Evolutionary conservation across 257 asterid genomes (phyloP).

Genomic region (Fraxinus excelsior): DNA sequence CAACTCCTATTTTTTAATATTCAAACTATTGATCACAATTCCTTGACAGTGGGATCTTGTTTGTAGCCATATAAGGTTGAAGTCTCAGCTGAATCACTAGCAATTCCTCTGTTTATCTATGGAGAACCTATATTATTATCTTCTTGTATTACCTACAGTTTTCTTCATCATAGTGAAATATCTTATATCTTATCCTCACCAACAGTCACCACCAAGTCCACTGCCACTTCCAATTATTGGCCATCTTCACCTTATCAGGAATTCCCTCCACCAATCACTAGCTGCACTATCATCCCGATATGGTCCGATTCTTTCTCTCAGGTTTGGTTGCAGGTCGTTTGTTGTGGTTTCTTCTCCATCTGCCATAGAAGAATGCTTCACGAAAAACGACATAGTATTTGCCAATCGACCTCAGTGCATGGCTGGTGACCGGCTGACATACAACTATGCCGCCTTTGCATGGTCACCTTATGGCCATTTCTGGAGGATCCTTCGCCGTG

Average conservation of each 20-base stretch:
- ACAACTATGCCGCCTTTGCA: slow-evolving; percentile 14
- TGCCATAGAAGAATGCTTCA: slow-evolving; percentile 37
- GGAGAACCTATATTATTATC: background rate
- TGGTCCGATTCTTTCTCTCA: slow-evolving; percentile 32
- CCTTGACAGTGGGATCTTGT: too few relatives aligned
- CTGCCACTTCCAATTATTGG: slow-evolving; percentile 33
- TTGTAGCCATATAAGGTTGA: too few relatives aligned
- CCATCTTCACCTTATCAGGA: slow-evolving; percentile 33
- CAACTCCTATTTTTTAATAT: too few relatives aligned
- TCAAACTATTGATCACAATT: too few relatives aligned
- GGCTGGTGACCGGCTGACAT: slow-evolving; percentile 21
- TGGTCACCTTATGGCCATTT: slow-evolving; percentile 33
- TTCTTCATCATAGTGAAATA: background rate
- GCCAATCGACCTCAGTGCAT: slow-evolving; percentile 33
- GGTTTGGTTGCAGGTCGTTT: slow-evolving; percentile 20
- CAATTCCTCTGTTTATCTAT: background rate
- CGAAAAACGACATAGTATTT: slow-evolving; percentile 35
- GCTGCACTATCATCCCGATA: slow-evolving; percentile 7
- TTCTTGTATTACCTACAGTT: background rate
- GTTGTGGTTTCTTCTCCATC: slow-evolving; percentile 33
- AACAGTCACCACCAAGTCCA: slow-evolving; percentile 31
- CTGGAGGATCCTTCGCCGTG: slow-evolving; percentile 36
- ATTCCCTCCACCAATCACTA: slow-evolving; percentile 15
- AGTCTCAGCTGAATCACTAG: background rate
- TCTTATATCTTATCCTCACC: background rate